phyloP scores from a whole-genome alignment of 2,329 filamentous ascomycete genomes.

The Fusarium devonianum region DNA sequence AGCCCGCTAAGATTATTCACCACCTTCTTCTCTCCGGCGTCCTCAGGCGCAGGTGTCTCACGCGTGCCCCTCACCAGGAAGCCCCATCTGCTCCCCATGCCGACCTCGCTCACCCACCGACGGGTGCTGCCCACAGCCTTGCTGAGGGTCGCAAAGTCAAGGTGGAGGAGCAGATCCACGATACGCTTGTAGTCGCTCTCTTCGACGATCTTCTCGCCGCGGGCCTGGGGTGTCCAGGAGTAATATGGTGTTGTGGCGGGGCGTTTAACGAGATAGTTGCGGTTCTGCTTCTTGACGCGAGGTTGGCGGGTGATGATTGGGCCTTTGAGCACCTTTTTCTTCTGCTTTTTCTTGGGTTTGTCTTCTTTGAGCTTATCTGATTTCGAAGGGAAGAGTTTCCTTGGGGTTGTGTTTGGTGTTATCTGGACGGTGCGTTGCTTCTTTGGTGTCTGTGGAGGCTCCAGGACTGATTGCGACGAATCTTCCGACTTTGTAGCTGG shows the following conservation, averaged over 20 bases:
- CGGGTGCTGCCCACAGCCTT: slow-evolving; percentile 70
- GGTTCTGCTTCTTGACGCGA: slow-evolving; percentile 66
- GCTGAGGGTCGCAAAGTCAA: slow-evolving; percentile 74
- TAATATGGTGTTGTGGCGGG: slow-evolving; percentile 68
- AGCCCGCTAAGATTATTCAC: slow-evolving; percentile 59
- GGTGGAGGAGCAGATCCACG: slow-evolving; percentile 72
- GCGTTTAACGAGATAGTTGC: slow-evolving; percentile 57
- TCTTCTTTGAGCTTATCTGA: slow-evolving; percentile 15
- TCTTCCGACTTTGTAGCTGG: slow-evolving; percentile 5
- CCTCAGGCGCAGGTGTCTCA: slow-evolving; percentile 30
- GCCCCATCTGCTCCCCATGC: slow-evolving; percentile 61
- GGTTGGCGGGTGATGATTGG: slow-evolving; percentile 70
- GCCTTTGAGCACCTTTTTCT: slow-evolving; percentile 61
- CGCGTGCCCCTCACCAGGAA: slow-evolving; percentile 56
- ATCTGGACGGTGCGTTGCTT: slow-evolving; percentile 36
- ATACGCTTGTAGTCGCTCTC: slow-evolving; percentile 72
- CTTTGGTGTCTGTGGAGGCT: slow-evolving; percentile 45
- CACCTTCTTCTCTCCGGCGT: slow-evolving; percentile 12
- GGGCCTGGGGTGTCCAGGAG: slow-evolving; percentile 67
- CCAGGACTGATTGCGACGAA: slow-evolving; percentile 39
- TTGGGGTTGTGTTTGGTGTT: slow-evolving; percentile 46
- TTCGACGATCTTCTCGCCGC: slow-evolving; percentile 69
- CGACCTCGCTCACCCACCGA: slow-evolving; percentile 75
- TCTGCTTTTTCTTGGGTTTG: slow-evolving; percentile 43
- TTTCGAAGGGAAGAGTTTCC: slow-evolving; percentile 44